Evolutionary conservation across 805 yeast genomes (phyloP), one percentile per base, ranked within the genome.

Genomic region (Danielozyma ontarioensis): DNA sequence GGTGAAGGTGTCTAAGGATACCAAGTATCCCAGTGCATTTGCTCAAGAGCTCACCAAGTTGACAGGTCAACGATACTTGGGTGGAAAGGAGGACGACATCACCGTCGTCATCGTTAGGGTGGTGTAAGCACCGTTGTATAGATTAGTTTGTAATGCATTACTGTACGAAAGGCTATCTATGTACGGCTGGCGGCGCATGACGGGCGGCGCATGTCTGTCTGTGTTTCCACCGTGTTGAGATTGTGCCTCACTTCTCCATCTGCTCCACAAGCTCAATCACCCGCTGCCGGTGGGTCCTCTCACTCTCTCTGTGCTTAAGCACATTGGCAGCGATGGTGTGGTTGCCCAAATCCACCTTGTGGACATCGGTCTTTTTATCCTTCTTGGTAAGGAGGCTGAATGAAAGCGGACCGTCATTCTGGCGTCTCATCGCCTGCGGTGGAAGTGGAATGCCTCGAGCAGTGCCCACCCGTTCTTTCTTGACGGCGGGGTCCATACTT

Each of bases 31-130:
- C 13, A 80, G 94, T 40, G 94, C 90, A 0, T 90, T 90, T 59
- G 83, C 96, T 5, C 88, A 82, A 57, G 85, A 81, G 50, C 65
- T 83, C 35, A 68, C 80, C 8, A 67, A 76, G 44, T 53, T 81
- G 32, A 75, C 86, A 2, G 83, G 83, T 3, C 82, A 78, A 49
- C 64, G 69, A 27, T 83, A 84, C 51, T 67, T 77, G 37, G 97
- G 98, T 22, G 98, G 98, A 11, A 90, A 90, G 62, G 94, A 88
- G 29, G 98, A 90, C 60, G 98, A 90, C 58, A 83, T 93, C 25
- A 87, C 97, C 1, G 76, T 83, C 13, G 82, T 89, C 2, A 70
- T 85, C 49, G 78, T 87, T 28, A 72, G 76, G 49, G 87, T 84
- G 21, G 64, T 49, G 28, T 52, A 44, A 36, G 33, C 28, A n/a